Evolutionary conservation across 768 basidiomycete genomes (phyloP).

Genomic region (Lactarius deliciosus): DNA sequence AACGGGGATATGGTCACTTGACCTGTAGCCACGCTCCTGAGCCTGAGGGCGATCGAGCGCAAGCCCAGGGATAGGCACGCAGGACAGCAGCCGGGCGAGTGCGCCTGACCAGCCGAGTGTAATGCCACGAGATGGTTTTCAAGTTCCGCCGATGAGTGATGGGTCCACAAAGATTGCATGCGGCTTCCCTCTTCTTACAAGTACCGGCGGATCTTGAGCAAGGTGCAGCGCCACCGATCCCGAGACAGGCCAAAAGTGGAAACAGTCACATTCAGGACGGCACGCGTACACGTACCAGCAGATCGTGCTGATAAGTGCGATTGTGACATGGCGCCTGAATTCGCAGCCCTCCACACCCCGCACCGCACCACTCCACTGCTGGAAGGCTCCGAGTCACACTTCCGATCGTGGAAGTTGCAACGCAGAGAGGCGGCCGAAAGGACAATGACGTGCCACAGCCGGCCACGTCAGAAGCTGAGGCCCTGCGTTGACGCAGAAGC

Average conservation of each 20-base stretch:
- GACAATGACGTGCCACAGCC: constrained; percentile 21
- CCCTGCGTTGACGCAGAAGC: constrained; percentile 22
- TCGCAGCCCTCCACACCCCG: constrained; percentile 6
- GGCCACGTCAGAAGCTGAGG: constrained; percentile 29
- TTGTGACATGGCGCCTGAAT: constrained; percentile 19
- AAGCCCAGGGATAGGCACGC: neutral
- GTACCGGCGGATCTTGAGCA: constrained; percentile 22
- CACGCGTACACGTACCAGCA: constrained; percentile 24
- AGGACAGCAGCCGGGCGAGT: neutral
- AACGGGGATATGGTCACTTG: constrained; percentile 4
- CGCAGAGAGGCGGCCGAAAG: constrained; percentile 1
- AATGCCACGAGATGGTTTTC: constrained; percentile 19
- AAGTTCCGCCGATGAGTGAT: constrained; percentile 10
- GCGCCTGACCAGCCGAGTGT: neutral
- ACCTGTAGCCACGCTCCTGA: neutral
- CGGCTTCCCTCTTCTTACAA: constrained; percentile 16
- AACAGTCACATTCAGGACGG: constrained; percentile 16
- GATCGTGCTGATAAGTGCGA: constrained; percentile 25
- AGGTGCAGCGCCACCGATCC: constrained; percentile 25
- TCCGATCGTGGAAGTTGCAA: constrained; percentile 20
- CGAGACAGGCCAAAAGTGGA: constrained; percentile 5
- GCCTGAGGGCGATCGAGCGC: neutral
- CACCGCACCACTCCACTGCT: constrained; percentile 9
- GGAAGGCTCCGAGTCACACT: constrained; percentile 15
- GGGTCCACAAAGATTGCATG: neutral